Evolutionary conservation across 495 filamentous ascomycete species (phyloP), one percentile per base, ranked within the genome.

Genomic region (Friedmanniomyces endolithicus): DNA sequence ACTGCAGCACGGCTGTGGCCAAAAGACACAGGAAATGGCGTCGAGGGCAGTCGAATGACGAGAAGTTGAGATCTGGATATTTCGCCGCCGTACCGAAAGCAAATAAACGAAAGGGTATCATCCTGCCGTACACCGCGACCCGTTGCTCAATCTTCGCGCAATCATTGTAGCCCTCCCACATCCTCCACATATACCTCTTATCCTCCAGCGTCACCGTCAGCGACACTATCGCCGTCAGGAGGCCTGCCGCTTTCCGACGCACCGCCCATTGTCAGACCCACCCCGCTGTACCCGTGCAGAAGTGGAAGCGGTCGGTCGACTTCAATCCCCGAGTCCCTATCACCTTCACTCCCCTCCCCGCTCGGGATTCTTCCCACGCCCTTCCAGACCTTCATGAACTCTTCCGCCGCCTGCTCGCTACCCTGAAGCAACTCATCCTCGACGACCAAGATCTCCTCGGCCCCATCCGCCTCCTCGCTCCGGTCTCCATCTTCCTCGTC

Each of bases 401-500:
- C 45, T 34, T 57, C 25, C 19, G 59, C 54, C 8, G 41, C 33
- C 29, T 53, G 43, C 24, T 56, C 55, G 1, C 16, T 48, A 46
- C 50, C 23, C 23, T 19, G 2, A 3, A 29, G 9, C 19, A 29
- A 35, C n/a, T 49, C 44, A 12, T 56, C 45, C 19, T n/a, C 46
- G 25, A 19, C 53, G 1, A 20, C 40, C 33, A 55, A n/a, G 1
- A 22, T 34, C 22, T 55, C 51, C 20, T 62, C 59, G 8, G 41
- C 53, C 24, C 46, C n/a, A n/a, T n/a, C n/a, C n/a, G n/a, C 53
- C 12, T 56, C 48, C 27, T 46, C 46, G 44, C 60, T 47, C 23
- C 24, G 19, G 7, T 54, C 56, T 6, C 57, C 56, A 3, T 33
- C 49, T 8, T 61, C 62, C 4, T 40, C 55, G 6, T 84, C 67